Evolutionary conservation across 2,329 filamentous ascomycete genomes (phyloP).

Genomic region (Herpomyces periplanetae): DNA sequence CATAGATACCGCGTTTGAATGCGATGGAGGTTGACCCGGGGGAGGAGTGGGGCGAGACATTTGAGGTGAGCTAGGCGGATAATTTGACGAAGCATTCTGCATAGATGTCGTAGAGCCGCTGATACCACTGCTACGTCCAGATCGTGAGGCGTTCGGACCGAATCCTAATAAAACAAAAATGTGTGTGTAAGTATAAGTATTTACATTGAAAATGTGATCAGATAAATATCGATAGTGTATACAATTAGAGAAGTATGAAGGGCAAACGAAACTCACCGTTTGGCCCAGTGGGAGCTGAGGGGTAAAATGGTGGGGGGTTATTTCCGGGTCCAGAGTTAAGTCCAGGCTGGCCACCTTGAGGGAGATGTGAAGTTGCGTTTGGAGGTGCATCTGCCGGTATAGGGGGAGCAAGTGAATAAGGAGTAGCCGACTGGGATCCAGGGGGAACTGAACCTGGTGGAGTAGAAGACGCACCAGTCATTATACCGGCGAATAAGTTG

Average conservation of each 20-base stretch:
- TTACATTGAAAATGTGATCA: no score
- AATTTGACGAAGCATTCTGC: slow-evolving; percentile 53
- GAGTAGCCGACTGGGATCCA: slow-evolving; percentile 19
- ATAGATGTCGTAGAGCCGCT: slow-evolving; percentile 52
- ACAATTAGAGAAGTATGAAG: no score
- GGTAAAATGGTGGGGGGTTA: no score
- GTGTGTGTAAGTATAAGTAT: no score
- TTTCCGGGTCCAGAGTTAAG: slow-evolving; percentile 13
- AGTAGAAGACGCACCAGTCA: slow-evolving; percentile 49
- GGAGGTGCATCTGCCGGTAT: slow-evolving; percentile 17
- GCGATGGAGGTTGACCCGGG: slow-evolving; percentile 8
- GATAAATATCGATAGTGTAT: no score
- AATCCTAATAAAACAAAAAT: no score
- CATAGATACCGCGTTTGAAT: slow-evolving; percentile 10
- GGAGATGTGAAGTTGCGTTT: slow-evolving; percentile 19
- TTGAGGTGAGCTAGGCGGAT: slow-evolving; percentile 60
- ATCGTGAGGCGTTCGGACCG: no score
- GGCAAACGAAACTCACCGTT: no score
- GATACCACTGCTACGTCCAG: slow-evolving; percentile 18
- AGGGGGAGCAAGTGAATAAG: no score
- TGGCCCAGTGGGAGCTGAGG: no score
- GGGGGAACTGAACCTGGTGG: slow-evolving; percentile 31
- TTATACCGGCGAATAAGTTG: slow-evolving; percentile 77
- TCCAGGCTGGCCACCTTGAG: slow-evolving; percentile 34
- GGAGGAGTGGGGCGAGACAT: slow-evolving; percentile 43